Conservation (phyloP, 345 rosid species). For the Sisymbrium irio region DNA sequence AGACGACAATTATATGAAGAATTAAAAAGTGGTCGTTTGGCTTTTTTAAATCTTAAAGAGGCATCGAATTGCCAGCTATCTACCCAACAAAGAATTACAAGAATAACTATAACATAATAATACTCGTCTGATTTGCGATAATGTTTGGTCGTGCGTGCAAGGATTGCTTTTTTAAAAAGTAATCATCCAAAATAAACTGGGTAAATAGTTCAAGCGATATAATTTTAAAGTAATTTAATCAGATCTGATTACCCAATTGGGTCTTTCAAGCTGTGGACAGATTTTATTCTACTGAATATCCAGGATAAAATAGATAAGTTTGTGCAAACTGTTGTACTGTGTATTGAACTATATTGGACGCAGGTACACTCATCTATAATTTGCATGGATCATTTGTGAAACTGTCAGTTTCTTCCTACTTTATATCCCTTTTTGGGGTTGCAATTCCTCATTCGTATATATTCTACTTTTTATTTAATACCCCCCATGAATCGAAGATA, state of each 20-base stretch:
- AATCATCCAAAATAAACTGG: not conserved
- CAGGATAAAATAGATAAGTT: not conserved
- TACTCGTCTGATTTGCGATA: conserved; percentile 22
- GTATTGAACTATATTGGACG: not conserved
- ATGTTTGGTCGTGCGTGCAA: conserved; percentile 41
- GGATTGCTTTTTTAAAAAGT: conserved; percentile 4
- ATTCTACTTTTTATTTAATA: not conserved
- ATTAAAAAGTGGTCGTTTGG: conserved; percentile 7
- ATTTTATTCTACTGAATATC: conserved; percentile 30
- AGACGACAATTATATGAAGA: conserved; percentile 29
- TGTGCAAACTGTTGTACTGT: conserved; percentile 15
- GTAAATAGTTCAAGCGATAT: conserved; percentile 24
- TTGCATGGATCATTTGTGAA: not conserved
- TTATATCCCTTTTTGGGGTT: not conserved
- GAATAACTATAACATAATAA: conserved; percentile 1
- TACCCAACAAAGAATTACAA: conserved; percentile 30
- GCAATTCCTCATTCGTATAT: not conserved
- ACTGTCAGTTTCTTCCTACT: not conserved
- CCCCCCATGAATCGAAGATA: not conserved
- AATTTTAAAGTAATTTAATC: conserved; percentile 11
- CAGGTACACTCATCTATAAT: not conserved
- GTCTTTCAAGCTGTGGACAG: conserved; percentile 26
- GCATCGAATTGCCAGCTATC: conserved; percentile 37
- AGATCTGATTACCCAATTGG: conserved; percentile 29
- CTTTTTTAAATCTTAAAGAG: not conserved